Evolutionary conservation across 169 alveolate species (phyloP), one percentile per base, ranked within the genome.

Genomic region (Eimeria brunetti): DNA sequence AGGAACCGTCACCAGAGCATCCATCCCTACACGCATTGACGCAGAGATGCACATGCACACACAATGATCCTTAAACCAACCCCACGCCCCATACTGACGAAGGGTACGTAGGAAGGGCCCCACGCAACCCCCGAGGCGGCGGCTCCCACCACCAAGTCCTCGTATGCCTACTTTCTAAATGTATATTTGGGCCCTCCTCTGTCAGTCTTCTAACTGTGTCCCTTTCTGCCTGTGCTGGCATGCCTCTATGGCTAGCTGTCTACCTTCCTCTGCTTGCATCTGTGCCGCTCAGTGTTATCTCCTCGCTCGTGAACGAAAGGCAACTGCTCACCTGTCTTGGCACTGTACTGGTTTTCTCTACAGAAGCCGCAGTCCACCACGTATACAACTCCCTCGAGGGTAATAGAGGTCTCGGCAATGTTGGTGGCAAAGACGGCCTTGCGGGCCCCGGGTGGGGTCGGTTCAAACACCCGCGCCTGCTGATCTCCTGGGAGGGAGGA

Each of bases 361-460:
- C 99, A 99, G 97, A 99, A 99, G 16, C 99, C 99, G 91, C 99
- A 98, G 97, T 99, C 97, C 58, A 96, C 93, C 56, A 96, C 97
- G 95, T 96, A 99, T 56, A 99, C 99, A 64, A 99, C 99, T 94
- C 99, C 99, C 96, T 99, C 99, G 71, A 99, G 99, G 30, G 99
- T 99, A 75, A 99, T 98, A 95, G 99, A 98, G 4, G 99, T 99
- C 97, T 99, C 99, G 36, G 99, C 99, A 60, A 99, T 99, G 97
- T 99, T 99, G 30, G 99, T 99, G 62, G 99, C 99, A 41, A 99
- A 94, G 30, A 99, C 99, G 62, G 99, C 99, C 97, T 99, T 99
- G 95, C 99, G 96, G 24, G 97, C 97, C 12, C 96, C 97, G 14
- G 94, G 96, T 4, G 97, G 97, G 24, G 99, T 98, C 27, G 99